phyloP scores from a whole-genome alignment of 108 stramenopile genomes.

The Ochromonas danica region DNA sequence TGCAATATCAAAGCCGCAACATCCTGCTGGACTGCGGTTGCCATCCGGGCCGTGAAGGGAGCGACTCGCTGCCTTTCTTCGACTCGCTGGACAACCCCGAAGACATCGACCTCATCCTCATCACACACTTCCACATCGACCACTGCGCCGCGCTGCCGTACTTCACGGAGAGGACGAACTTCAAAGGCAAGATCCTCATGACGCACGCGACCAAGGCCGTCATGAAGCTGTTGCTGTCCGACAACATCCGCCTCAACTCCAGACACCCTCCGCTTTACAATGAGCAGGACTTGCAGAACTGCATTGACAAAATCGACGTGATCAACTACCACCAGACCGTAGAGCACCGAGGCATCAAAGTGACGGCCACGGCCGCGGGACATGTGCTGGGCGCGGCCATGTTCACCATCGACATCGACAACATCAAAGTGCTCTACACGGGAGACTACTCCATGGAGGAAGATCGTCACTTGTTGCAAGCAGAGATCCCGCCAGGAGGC shows the following conservation, averaged over 20 bases:
- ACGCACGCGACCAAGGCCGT: conserved; percentile 98
- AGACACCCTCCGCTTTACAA: conserved; percentile 33
- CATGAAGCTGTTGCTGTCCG: conserved; percentile 79
- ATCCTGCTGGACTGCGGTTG: conserved; percentile 89
- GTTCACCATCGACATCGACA: conserved; percentile 92
- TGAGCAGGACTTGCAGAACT: conserved; percentile 74
- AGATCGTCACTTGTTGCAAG: conserved; percentile 80
- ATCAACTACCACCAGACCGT: conserved; percentile 89
- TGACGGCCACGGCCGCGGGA: conserved; percentile 93
- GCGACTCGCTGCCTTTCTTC: conserved; percentile 69
- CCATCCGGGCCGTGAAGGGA: conserved; percentile 92
- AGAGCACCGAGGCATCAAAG: conserved; percentile 75
- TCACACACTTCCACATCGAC: conserved; percentile 97
- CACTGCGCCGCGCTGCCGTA: conserved; percentile 94
- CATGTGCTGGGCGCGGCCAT: conserved; percentile 98
- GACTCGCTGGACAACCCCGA: conserved; percentile 66
- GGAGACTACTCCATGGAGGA: conserved; percentile 85
- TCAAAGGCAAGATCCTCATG: conserved; percentile 87
- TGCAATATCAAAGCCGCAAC: conserved; percentile 59
- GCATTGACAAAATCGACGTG: conserved; percentile 88
- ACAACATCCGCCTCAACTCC: conserved; percentile 63
- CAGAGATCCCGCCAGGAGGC: conserved; percentile 74
- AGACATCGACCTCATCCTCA: conserved; percentile 76
- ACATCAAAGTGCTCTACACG: conserved; percentile 87
- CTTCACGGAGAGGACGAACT: conserved; percentile 93